Conservation (phyloP, 2,329 filamentous ascomycete species). For the Calonectria honghensis region DNA sequence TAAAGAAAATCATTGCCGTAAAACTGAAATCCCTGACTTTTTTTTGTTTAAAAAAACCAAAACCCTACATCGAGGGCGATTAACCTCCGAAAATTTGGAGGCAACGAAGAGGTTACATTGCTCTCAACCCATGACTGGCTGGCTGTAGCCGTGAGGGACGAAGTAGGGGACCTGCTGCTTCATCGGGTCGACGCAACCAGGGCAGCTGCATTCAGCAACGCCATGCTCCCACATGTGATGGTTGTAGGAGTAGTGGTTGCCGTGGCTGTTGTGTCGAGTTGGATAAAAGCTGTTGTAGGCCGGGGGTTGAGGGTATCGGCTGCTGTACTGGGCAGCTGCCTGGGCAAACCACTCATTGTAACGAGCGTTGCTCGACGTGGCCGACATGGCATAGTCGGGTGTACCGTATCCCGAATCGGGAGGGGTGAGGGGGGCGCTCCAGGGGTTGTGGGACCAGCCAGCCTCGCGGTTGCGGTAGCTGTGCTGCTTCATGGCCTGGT, state of each 20-base stretch:
- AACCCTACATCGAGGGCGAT: constrained; percentile 47
- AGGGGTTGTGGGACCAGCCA: constrained; percentile 67
- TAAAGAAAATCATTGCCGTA: constrained; percentile 60
- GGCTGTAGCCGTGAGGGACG: constrained; percentile 68
- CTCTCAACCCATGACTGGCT: constrained; percentile 72
- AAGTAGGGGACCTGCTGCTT: constrained; percentile 72
- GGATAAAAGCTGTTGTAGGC: constrained; percentile 64
- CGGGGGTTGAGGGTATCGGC: constrained; percentile 66
- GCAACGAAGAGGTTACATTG: constrained; percentile 42
- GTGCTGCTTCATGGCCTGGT: constrained; percentile 66
- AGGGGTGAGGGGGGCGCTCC: constrained; percentile 72
- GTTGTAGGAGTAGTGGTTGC: constrained; percentile 67
- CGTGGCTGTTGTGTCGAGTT: constrained; percentile 64
- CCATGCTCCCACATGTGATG: constrained; percentile 72
- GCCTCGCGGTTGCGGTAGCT: constrained; percentile 67
- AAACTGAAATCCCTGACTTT: constrained; percentile 55
- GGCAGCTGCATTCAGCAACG: constrained; percentile 70
- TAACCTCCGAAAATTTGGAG: constrained; percentile 39
- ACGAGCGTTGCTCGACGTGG: constrained; percentile 71
- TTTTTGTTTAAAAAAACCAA: constrained; percentile 52
- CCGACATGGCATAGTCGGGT: constrained; percentile 74
- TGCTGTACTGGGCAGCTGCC: constrained; percentile 65
- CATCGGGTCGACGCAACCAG: constrained; percentile 66
- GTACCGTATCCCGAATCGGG: constrained; percentile 78
- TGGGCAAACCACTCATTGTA: constrained; percentile 76